Percentiles rank a stretch among this genome's conserved stretches.
Conservation (phyloP, 176 grass and related monocot species). For the Phyllostachys edulis region DNA sequence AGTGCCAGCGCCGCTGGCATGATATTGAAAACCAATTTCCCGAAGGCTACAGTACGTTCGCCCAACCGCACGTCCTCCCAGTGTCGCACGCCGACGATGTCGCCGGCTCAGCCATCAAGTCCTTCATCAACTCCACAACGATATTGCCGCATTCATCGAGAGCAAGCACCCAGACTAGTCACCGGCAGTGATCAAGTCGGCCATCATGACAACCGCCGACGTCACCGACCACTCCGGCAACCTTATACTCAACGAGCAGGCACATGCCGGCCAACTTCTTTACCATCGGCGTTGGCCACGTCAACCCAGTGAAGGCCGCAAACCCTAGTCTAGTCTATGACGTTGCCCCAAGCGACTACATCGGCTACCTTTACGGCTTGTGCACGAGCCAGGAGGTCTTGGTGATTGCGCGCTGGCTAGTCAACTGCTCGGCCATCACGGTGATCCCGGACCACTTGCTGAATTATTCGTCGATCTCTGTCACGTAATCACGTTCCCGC, state of each 20-base stretch:
- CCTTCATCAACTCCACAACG: constrained; percentile 40
- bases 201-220: constrained; percentile 71
- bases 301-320: constrained; percentile 44
- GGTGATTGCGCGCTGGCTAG: constrained; percentile 4
- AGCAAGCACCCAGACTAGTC: constrained; percentile 51
- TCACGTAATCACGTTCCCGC: background rate
- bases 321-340: constrained; percentile 51
- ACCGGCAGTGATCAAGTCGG: constrained; percentile 55
- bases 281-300: constrained; percentile 47
- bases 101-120: constrained; percentile 7
- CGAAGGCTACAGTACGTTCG: constrained; percentile 37
- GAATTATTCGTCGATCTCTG: constrained; percentile 56
- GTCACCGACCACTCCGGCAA: constrained; percentile 21
- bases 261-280: constrained; percentile 29
- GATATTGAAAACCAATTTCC: constrained; percentile 32
- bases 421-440: constrained; percentile 31
- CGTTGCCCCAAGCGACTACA: constrained; percentile 17
- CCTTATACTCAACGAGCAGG: constrained; percentile 36
- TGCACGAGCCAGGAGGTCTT: constrained; percentile 39
- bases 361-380: constrained; percentile 52
- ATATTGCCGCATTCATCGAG: constrained; percentile 52
- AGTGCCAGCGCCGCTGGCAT: constrained; percentile 52
- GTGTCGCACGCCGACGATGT: constrained; percentile 42
- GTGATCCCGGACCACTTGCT: constrained; percentile 25
- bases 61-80: constrained; percentile 47